A percentile compares a stretch with the other conserved stretches of the same genome.
Conservation (phyloP, 2,329 filamentous ascomycete species). For the Alternaria sp. region DNA sequence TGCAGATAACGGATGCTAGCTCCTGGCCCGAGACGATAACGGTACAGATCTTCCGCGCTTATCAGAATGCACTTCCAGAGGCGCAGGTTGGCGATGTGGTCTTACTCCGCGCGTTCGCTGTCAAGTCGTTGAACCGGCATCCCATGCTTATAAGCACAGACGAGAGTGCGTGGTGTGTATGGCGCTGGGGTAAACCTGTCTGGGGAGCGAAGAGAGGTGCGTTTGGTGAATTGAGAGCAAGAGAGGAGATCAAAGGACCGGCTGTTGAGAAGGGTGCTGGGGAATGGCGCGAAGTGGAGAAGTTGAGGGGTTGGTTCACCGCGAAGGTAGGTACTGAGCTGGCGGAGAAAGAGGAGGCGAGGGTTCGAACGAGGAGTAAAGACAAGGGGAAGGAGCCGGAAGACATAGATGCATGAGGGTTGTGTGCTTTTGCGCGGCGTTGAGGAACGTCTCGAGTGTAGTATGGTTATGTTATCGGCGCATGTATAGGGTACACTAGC, state of each 20-base stretch:
- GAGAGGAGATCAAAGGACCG: conserved; percentile 56
- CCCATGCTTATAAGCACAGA: conserved; percentile 49
- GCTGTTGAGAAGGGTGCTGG: conserved; percentile 54
- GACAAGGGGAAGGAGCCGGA: conserved; percentile 14
- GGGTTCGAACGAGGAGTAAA: conserved; percentile 20
- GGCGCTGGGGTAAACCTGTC: conserved; percentile 46
- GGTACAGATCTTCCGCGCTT: conserved; percentile 55
- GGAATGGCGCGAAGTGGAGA: conserved; percentile 52
- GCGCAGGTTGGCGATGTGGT: conserved; percentile 54
- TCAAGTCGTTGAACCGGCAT: conserved; percentile 50
- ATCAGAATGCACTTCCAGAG: conserved; percentile 50
- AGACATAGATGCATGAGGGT: not conserved
- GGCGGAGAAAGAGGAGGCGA: conserved; percentile 21
- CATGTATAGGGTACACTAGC: not conserved
- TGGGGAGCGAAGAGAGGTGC: conserved; percentile 35
- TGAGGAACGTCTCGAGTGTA: not conserved
- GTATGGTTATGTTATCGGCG: not conserved
- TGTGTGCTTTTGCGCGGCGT: not conserved
- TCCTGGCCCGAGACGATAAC: conserved; percentile 30
- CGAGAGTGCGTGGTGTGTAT: conserved; percentile 57
- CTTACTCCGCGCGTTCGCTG: conserved; percentile 51
- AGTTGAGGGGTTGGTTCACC: conserved; percentile 52
- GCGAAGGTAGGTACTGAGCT: conserved; percentile 18
- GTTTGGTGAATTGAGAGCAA: conserved; percentile 37
- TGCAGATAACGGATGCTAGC: conserved; percentile 51